phyloP scores from a whole-genome alignment of 176 grass and related monocot species.

The Carex kokanica region DNA sequence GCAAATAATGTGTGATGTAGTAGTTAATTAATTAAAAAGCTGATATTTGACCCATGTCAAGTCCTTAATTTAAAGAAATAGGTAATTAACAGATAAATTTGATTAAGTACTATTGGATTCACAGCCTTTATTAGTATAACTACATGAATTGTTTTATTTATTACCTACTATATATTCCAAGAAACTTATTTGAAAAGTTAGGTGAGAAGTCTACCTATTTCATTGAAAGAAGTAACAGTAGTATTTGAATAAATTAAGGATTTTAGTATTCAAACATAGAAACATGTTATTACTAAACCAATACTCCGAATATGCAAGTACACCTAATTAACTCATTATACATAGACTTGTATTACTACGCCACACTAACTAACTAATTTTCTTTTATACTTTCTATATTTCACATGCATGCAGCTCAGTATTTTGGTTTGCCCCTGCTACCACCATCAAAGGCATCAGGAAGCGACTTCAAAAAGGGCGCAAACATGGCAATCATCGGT shows the following conservation, averaged over 20 bases:
- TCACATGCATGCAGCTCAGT: conserved; percentile 68
- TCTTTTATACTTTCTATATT: neutral
- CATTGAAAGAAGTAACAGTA: neutral
- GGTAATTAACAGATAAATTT: neutral
- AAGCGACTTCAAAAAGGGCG: conserved; percentile 54
- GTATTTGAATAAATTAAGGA: neutral
- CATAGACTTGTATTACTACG: neutral
- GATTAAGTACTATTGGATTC: neutral
- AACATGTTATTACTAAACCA: neutral
- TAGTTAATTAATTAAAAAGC: neutral
- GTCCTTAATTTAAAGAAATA: neutral
- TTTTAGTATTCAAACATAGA: neutral
- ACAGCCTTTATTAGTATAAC: neutral
- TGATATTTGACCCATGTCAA: neutral
- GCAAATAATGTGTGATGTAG: neutral
- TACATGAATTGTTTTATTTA: neutral
- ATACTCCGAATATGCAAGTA: neutral
- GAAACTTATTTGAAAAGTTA: neutral
- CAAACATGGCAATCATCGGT: conserved; percentile 96
- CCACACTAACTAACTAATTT: neutral
- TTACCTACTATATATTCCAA: neutral
- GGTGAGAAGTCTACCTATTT: too few relatives aligned
- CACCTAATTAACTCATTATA: neutral
- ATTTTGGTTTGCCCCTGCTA: conserved; percentile 61
- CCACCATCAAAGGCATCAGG: conserved; percentile 56